Base-by-base conservation (phyloP, 768 basidiomycete genomes). In the Exsudoporus frostii region DNA sequence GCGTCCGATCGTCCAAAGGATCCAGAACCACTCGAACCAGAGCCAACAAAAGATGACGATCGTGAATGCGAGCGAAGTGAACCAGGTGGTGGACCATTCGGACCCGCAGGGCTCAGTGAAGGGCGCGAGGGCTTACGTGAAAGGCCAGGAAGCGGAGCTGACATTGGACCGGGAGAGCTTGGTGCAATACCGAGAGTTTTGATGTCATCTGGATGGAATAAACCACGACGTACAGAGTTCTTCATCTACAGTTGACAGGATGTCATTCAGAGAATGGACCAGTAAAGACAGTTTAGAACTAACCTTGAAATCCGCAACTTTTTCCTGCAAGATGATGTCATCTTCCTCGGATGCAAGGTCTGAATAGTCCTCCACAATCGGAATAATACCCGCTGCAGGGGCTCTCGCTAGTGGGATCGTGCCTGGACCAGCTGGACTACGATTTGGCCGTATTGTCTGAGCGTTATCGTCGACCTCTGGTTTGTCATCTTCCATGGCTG, bases 141-240 rank as follows among this genome's bases (percentile, higher is more conserved):
- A 27, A 86, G 71, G 19, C 74, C 61, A 9, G 85, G 84, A 34
- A 89, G 75, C 11, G 88, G 86, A 2, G 88, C 86, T 7, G 88
- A 85, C 60, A 78, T 72, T 29, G 87, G 86, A 4, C 79, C 82
- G 7, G 88, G 80, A 13, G 75, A 75, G 7, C 66, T 64, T 17
- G 74, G 72, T 25, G 72, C 61, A 10, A 81, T 69, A 27, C 90
- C 88, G 22, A 88, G 73, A 3, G 84, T 86, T 73, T 88, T 90
- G 68, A 94, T 90, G 63, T 94, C 92, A 63, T 92, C 85, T 2
- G 92, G 92, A 64, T 92, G 92, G 68, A 92, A 91, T 27, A 94
- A 78, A 6, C 90, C 88, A 33, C 82, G 80, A n/a, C 81, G 79
- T 19, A 79, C 66, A 17, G 84, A 82, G 56, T 86, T 90, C 70